Evolutionary conservation across 257 asterid genomes (phyloP).

Genomic region (Avicennia marina): DNA sequence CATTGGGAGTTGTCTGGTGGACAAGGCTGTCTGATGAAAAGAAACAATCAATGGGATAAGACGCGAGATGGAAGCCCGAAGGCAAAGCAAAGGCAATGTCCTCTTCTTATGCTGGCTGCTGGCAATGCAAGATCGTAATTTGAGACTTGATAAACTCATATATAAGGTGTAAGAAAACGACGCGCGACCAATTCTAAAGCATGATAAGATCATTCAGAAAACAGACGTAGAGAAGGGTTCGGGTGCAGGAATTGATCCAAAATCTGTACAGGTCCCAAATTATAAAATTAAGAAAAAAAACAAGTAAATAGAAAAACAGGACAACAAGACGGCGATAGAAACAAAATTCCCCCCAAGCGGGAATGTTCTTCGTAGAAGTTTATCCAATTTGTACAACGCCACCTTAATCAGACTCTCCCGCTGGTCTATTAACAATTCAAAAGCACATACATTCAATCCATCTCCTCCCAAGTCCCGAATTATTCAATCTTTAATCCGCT

Average conservation of each 20-base stretch:
- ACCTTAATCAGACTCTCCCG: too few relatives aligned
- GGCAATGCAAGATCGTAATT: slow-evolving; percentile 16
- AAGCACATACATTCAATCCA: too few relatives aligned
- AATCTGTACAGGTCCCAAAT: too few relatives aligned
- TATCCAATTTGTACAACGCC: too few relatives aligned
- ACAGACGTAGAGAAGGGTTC: slow-evolving; percentile 6
- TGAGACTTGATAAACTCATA: slow-evolving; percentile 15
- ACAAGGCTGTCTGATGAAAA: slow-evolving; percentile 39
- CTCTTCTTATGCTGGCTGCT: not conserved
- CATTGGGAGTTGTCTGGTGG: slow-evolving; percentile 34
- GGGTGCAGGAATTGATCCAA: too few relatives aligned
- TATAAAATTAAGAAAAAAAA: too few relatives aligned
- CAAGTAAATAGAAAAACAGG: too few relatives aligned
- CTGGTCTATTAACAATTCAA: too few relatives aligned
- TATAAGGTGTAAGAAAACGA: slow-evolving; percentile 18
- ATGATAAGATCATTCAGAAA: not conserved
- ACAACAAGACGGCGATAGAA: too few relatives aligned
- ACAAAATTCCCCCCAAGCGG: too few relatives aligned
- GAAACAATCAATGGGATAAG: slow-evolving; percentile 34
- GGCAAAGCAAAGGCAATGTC: not conserved
- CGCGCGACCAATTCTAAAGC: slow-evolving; percentile 25
- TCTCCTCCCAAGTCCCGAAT: not conserved
- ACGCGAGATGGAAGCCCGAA: slow-evolving; percentile 51
- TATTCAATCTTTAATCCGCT: slow-evolving; percentile 6
- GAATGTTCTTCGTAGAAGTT: too few relatives aligned